Evolutionary conservation across 345 rosid species (phyloP), one percentile per base, ranked within the genome.

Genomic region (Turritis glabra): DNA sequence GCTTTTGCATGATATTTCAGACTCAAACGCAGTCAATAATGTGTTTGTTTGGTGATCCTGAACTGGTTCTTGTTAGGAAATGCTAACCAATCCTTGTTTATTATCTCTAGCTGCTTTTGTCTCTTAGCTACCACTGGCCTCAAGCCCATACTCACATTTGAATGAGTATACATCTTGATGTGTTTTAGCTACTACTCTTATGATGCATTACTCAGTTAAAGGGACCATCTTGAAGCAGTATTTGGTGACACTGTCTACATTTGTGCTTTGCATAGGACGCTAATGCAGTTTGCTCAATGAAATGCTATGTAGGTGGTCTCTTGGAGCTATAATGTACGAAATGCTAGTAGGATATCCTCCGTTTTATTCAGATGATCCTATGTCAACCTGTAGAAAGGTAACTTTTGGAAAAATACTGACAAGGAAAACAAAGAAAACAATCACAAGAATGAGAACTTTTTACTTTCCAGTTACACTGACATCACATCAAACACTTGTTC

Each of bases 311-410:
- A 90, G 97, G 99, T 94, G 98, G 98, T 94, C 97, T 48, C 90
- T 94, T 51, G 98, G 98, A 64, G 98, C 98, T 51, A 94, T 91
- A 47, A 94, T 90, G 97, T 94, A 82, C 60, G 97, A 94, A 82
- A 94, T 94, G 97, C 92, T 94, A 3, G 93, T 90, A 62, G 98
- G 97, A 3, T 94, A 94, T 81, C 97, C 97, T 1, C 98, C 98
- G 30, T 91, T 94, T 77, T 91, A 94, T 78, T 91, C 98, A n/a
- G 98, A 94, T 79, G 97, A 92, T 80, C 96, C 99, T 2, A 86
- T 92, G 97, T 85, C 97, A 73, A 92, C 97, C 10, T 91, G 98
- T 83, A 85, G 95, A 74, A 93, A 91, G 96, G 97, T 91, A 84
- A 62, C 14, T 29, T 4, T 17, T 13, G 5, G 1, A 46, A 11